phyloP scores from a whole-genome alignment of 352 stramenopile species.

The Globisporangium iwayamae region DNA sequence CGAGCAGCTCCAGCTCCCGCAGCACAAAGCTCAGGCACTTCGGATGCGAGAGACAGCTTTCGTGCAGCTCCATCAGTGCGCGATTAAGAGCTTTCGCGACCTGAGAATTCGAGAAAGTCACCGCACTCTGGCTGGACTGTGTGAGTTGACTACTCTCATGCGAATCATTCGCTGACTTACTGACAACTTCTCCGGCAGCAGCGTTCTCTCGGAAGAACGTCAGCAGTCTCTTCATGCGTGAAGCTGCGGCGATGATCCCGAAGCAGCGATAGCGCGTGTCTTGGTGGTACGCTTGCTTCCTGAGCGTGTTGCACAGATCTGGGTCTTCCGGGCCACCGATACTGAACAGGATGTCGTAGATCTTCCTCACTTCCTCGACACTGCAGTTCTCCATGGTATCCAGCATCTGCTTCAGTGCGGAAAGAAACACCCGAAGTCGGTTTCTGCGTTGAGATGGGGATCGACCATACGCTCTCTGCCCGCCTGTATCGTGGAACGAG shows the following conservation, averaged over 20 bases:
- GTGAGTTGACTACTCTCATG: not conserved
- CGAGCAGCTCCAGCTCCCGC: conserved; percentile 32
- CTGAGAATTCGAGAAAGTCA: conserved; percentile 7
- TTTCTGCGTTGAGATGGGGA: conserved; percentile 22
- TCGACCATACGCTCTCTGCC: not conserved
- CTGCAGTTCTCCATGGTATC: conserved; percentile 44
- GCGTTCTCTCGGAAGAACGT: conserved; percentile 24
- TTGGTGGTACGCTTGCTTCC: conserved; percentile 56
- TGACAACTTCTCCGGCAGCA: not conserved
- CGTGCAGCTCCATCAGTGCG: conserved; percentile 27
- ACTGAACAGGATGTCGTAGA: conserved; percentile 54
- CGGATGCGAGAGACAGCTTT: conserved; percentile 25
- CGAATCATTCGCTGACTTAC: conserved; percentile 3
- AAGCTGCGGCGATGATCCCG: conserved; percentile 44
- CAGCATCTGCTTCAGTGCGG: conserved; percentile 51
- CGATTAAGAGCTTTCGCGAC: conserved; percentile 20
- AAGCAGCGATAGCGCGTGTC: conserved; percentile 44
- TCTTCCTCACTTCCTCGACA: conserved; percentile 32
- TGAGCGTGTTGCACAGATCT: conserved; percentile 46
- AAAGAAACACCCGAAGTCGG: conserved; percentile 33
- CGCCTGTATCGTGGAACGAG: conserved; percentile 17
- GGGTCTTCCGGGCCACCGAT: conserved; percentile 43
- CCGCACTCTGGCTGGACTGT: not conserved
- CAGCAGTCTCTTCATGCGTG: conserved; percentile 31
- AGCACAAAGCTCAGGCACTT: conserved; percentile 43